Conservation (phyloP, 768 basidiomycete genomes). For the Kwoniella sp. region DNA sequence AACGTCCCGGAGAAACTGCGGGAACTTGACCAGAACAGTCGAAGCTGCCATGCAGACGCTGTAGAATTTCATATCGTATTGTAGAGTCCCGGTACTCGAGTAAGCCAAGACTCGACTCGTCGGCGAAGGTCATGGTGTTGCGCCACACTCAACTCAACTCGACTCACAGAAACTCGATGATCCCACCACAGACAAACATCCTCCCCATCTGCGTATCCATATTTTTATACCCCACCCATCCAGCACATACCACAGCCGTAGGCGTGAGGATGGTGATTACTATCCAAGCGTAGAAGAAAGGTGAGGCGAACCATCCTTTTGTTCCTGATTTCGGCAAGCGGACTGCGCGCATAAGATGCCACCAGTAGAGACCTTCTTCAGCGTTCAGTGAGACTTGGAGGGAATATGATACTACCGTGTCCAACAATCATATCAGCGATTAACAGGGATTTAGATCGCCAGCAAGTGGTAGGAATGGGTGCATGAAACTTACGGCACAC, state of each 20-base stretch:
- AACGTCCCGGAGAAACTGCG: slow-evolving; percentile 38
- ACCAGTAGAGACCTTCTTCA: slow-evolving; percentile 47
- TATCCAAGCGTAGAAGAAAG: slow-evolving; percentile 41
- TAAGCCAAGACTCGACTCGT: too few species aligned
- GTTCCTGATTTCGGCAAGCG: slow-evolving; percentile 28
- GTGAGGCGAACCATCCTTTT: slow-evolving; percentile 29
- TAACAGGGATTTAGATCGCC: too few species aligned
- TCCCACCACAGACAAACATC: slow-evolving; percentile 24
- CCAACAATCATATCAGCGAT: too few species aligned
- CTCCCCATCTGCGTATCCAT: slow-evolving; percentile 24
- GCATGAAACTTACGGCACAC: slow-evolving; percentile 25
- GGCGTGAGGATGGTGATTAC: slow-evolving; percentile 19
- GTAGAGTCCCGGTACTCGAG: too few species aligned
- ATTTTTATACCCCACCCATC: slow-evolving; percentile 18
- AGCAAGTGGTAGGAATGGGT: too few species aligned
- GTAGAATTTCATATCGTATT: too few species aligned
- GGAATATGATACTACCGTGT: slow-evolving; percentile 26
- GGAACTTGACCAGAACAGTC: slow-evolving; percentile 34
- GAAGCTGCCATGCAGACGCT: slow-evolving; percentile 33
- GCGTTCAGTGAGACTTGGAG: slow-evolving; percentile 38
- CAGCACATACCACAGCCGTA: slow-evolving; percentile 11
- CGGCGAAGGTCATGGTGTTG: too few species aligned
- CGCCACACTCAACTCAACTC: too few species aligned
- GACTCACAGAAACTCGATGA: slow-evolving; percentile 36
- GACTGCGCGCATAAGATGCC: slow-evolving; percentile 38